Evolutionary conservation across 2,329 filamentous ascomycete species (phyloP), one percentile per base, ranked within the genome.

Genomic region (Fusarium incarnatum): DNA sequence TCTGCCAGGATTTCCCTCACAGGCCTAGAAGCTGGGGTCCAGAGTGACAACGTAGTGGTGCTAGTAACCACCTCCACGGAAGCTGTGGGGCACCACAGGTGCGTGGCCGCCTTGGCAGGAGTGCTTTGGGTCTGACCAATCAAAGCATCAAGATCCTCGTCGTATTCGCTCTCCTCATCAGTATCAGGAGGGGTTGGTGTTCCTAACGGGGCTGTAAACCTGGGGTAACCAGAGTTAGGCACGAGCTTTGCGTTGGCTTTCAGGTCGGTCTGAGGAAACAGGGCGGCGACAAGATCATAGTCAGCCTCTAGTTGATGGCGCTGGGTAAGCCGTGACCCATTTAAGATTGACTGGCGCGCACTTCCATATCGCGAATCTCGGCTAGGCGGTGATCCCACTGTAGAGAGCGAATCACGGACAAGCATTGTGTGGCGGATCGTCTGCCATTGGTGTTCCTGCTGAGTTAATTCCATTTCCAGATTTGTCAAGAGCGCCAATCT

Each of bases 391-490:
- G 76, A 75, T 45, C 67, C 80, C 78, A 85, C 73, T 10, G 83
- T 85, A 3, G 84, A 87, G 42, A 85, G 74, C 8, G 87, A 88
- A 69, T 86, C 83, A 60, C 83, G 83, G 55, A 81, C 79, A 37
- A 71, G 59, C 42, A 89, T 75, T 40, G 85, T 83, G 27, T 83
- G 79, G 60, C 87, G 87, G 79, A 90, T 83, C 52, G 84, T 79
- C 59, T 86, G 84, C 89, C 89, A 91, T 68, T 86, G 84, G 56
- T 82, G 82, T 73, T 89, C 87, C 73, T 91, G 86, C 68, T 83
- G 77, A 1, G 85, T 87, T 83, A 91, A 88, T 76, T 91, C 89
- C 64, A 80, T 81, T 73, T 91, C 89, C 2, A 91, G 79, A 63
- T 88, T 85, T 32, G 87, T 84, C 3, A 91, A 79, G 5, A 90